These are phyloP conservation scores for Funneliformis geosporum DNA, from an alignment of 192 early-diverging fungal species.

Conservation along the genomic window DNA sequence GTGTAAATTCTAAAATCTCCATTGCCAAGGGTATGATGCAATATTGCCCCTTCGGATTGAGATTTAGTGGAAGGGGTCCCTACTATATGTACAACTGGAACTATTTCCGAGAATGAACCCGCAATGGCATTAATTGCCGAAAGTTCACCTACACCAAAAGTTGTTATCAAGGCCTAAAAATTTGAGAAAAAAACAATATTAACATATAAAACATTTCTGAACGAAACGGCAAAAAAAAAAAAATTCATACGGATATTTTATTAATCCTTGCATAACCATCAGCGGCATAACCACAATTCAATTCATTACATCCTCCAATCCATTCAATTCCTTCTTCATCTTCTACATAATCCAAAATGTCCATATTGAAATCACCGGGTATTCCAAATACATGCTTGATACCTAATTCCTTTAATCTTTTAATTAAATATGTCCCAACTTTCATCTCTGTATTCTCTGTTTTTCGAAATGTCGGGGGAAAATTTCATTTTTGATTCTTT, in stretches of 20 bases:
- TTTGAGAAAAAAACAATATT: background rate
- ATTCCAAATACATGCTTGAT: constrained; percentile 49
- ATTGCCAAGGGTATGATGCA: constrained; percentile 57
- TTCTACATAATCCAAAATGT: constrained; percentile 35
- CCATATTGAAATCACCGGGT: constrained; percentile 51
- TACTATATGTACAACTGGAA: constrained; percentile 55
- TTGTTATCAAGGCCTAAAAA: constrained; percentile 41
- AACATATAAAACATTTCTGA: background rate
- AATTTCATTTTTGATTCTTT: too few relatives aligned
- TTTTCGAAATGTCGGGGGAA: too few relatives aligned
- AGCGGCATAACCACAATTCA: constrained; percentile 49
- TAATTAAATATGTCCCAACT: constrained; percentile 44
- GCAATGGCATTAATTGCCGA: constrained; percentile 48
- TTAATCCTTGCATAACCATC: constrained; percentile 53
- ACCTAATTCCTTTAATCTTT: constrained; percentile 47
- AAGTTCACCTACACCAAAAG: constrained; percentile 53
- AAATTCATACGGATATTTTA: constrained; percentile 37
- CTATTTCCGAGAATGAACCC: constrained; percentile 51
- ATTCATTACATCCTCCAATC: constrained; percentile 50
- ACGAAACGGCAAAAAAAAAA: background rate
- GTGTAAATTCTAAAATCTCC: constrained; percentile 51
- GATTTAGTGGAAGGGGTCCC: constrained; percentile 50
- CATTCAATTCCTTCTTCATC: constrained; percentile 45
- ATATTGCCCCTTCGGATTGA: constrained; percentile 47
- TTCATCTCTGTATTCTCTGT: constrained; percentile 17